Percentiles rank a stretch among this genome's conserved stretches.
Evolutionary conservation across 495 filamentous ascomycete genomes (phyloP).

Genomic region (Annulohypoxylon maeteangense): DNA sequence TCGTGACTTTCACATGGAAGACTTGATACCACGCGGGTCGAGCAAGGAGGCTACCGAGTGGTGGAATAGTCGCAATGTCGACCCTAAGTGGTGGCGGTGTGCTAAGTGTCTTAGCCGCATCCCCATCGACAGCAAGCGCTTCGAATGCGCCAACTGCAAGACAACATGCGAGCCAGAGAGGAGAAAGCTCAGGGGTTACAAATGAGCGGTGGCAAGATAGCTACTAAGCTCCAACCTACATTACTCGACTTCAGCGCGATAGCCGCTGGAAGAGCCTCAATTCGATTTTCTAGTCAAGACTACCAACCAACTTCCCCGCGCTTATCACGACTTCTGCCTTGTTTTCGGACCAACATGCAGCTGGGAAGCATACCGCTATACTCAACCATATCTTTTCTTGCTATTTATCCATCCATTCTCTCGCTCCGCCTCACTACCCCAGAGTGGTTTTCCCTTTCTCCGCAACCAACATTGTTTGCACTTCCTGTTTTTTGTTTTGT

Average conservation of each 20-base stretch:
- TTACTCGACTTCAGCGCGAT: constrained; percentile 12
- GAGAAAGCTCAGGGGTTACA: constrained; percentile 38
- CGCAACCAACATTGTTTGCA: background rate
- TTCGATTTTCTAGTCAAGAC: background rate
- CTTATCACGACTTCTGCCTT: background rate
- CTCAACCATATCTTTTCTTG: background rate
- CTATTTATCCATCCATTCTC: too few relatives aligned
- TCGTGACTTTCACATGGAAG: constrained; percentile 61
- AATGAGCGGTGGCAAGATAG: constrained; percentile 23
- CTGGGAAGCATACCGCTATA: background rate
- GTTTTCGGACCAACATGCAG: background rate
- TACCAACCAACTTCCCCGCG: background rate
- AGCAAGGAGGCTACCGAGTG: constrained; percentile 32
- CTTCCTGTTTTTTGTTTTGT: too few relatives aligned
- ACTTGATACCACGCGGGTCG: constrained; percentile 52
- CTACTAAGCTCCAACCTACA: background rate
- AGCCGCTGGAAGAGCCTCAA: constrained; percentile 10
- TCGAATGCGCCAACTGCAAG: constrained; percentile 55
- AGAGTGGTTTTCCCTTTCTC: constrained; percentile 12
- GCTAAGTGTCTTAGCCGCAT: constrained; percentile 56
- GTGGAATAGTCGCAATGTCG: constrained; percentile 47
- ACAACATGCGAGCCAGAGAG: constrained; percentile 52
- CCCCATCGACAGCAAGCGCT: constrained; percentile 47
- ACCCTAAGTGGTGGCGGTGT: constrained; percentile 61
- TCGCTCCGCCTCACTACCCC: constrained; percentile 23